Percentiles rank a stretch among this genome's conserved stretches.
Evolutionary conservation across 1,139 yeast genomes (phyloP).

Genomic region (Suhomyces coccinellae): DNA sequence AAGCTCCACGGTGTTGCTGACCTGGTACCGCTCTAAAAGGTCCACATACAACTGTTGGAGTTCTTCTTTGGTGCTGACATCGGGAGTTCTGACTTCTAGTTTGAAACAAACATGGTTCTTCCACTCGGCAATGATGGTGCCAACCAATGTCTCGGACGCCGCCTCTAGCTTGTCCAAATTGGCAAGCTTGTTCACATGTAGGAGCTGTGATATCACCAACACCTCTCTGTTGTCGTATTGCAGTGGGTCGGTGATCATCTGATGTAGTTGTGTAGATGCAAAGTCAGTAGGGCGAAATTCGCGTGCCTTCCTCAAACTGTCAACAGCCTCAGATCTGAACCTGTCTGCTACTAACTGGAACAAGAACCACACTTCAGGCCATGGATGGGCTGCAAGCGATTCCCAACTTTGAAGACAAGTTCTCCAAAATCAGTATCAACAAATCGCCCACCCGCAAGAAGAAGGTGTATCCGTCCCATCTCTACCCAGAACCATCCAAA

Average conservation of each 20-base stretch:
- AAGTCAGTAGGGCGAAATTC: not conserved
- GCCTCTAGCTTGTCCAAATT: constrained; percentile 17
- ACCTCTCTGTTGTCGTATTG: constrained; percentile 22
- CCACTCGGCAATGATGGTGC: constrained; percentile 20
- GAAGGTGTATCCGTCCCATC: constrained; percentile 24
- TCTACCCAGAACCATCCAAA: constrained; percentile 20
- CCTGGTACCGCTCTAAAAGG: constrained; percentile 19
- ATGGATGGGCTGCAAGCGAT: constrained; percentile 6
- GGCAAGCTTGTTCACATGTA: constrained; percentile 22
- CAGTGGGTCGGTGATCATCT: constrained; percentile 11
- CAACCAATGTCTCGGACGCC: constrained; percentile 13
- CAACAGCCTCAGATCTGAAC: constrained; percentile 9
- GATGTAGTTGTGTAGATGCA: not conserved
- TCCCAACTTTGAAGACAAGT: constrained; percentile 26
- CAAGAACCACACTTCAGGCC: not conserved
- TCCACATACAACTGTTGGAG: constrained; percentile 18
- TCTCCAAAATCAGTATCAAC: constrained; percentile 28
- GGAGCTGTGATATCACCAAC: constrained; percentile 25
- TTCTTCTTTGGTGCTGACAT: constrained; percentile 15
- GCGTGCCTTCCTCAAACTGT: constrained; percentile 14
- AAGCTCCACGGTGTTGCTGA: constrained; percentile 23
- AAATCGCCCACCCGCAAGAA: constrained; percentile 24
- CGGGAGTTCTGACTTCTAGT: constrained; percentile 14
- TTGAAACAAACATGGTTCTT: constrained; percentile 20
- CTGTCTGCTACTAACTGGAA: not conserved